Evolutionary conservation across 331 rosid genomes (phyloP), one percentile per base, ranked within the genome.

Genomic region (Prunus yedoensis): DNA sequence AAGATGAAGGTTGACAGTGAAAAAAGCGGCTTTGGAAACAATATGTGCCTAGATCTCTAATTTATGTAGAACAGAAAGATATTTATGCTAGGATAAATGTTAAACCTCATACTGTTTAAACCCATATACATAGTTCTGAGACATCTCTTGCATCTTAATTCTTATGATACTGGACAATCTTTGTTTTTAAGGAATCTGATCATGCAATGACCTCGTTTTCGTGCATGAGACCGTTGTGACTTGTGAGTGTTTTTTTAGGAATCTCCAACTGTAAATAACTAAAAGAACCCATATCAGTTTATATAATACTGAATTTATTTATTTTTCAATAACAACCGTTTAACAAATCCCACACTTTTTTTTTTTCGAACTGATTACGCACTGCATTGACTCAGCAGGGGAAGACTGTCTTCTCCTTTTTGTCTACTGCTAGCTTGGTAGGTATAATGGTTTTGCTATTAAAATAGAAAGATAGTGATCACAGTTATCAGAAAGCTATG

Each of bases 401-500:
- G 35, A 59, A 59, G 65, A 25, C 35, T 59, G 16, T 25, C 38
- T 59, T 51, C 56, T 47, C 18, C 27, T 20, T 65, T 65, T 8
- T 65, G 9, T 38, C 52, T 65, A n/a, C 18, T 15, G 0, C 20
- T 43, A 45, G 38, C 71, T 45, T 66, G 53, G 20, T 14, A 45
- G 38, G 38, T 32, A 32, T 43, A 27, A 25, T 27, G 41, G 62
- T 10, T 12, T 12, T 66, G 27, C 54, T 45, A 66, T 46, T 25
- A 7, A 14, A 10, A 16, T 9, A 49, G 13, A 47, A 28, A 15
- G 14, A 30, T 4, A 62, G 46, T 38, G 45, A 62, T 30, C 21
- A 38, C 23, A 54, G 45, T 56, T 71, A 54, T 57, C 56, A 57
- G 56, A 72, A 64, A 52, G 79, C 63, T 23, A 52, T 75, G 45